Evolutionary conservation across 78 protist species (phyloP).

Genomic region (Dictyostelium citrinum): DNA sequence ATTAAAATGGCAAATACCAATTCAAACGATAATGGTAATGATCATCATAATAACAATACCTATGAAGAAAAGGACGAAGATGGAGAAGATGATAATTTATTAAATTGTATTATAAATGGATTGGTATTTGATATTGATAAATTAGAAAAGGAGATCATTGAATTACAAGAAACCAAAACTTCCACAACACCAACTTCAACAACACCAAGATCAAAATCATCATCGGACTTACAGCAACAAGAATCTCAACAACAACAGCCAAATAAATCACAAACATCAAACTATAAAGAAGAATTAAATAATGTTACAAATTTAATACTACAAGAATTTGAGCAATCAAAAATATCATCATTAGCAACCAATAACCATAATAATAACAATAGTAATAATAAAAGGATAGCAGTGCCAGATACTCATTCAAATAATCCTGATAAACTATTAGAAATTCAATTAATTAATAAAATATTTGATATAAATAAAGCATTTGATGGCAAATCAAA

Average conservation of each 20-base stretch:
- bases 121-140: neutral
- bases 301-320: neutral
- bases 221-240: neutral
- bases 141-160: neutral
- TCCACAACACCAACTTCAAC: neutral
- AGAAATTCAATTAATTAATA: neutral
- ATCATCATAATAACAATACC: neutral
- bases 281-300: neutral
- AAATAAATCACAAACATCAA: neutral
- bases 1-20: neutral
- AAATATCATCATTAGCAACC: neutral
- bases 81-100: neutral
- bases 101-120: neutral
- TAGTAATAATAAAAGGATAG: neutral
- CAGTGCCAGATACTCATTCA: neutral
- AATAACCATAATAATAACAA: neutral
- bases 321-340: neutral
- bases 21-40: neutral
- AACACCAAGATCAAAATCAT: neutral
- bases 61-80: neutral
- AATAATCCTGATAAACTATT: neutral
- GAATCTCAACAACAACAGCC: neutral
- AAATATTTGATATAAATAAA: neutral
- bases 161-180: neutral
- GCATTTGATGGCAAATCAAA: constrained; percentile 2